Evolutionary conservation across 306 rosid genomes (phyloP).

Genomic region (Vigna hirtella): DNA sequence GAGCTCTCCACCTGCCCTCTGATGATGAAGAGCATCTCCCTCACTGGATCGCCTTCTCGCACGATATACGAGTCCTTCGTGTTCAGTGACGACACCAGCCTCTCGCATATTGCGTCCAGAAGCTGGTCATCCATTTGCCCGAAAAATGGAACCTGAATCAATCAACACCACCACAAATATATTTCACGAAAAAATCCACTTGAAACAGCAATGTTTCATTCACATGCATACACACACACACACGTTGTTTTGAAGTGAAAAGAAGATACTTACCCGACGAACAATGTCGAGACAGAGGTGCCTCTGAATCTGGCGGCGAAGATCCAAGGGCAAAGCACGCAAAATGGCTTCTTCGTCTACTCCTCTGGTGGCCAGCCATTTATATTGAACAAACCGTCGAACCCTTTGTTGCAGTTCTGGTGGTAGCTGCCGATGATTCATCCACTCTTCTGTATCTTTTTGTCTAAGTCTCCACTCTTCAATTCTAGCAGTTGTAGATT

Average conservation of each 20-base stretch:
- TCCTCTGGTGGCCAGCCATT: slow-evolving; percentile 94
- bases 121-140: slow-evolving; percentile 93
- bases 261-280: slow-evolving; percentile 68
- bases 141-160: slow-evolving; percentile 76
- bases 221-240: no score
- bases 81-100: slow-evolving; percentile 77
- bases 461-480: slow-evolving; percentile 89
- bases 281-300: slow-evolving; percentile 88
- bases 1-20: slow-evolving; percentile 92
- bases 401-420: slow-evolving; percentile 74
- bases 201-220: no score
- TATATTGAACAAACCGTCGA: slow-evolving; percentile 81
- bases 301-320: slow-evolving; percentile 85
- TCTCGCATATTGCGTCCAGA: slow-evolving; percentile 91
- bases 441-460: slow-evolving; percentile 96
- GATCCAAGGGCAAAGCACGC: slow-evolving; percentile 74
- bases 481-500: slow-evolving; percentile 83
- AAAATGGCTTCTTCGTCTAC: slow-evolving; percentile 86
- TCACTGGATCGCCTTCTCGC: slow-evolving; percentile 89
- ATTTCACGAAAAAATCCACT: no score
- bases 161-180: background rate
- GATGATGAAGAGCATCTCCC: slow-evolving; percentile 86
- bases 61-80: slow-evolving; percentile 66
- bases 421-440: slow-evolving; percentile 93
- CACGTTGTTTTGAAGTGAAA: background rate